phyloP scores from a whole-genome alignment of 768 basidiomycete species.

The Strobilomyces dryophilus region DNA sequence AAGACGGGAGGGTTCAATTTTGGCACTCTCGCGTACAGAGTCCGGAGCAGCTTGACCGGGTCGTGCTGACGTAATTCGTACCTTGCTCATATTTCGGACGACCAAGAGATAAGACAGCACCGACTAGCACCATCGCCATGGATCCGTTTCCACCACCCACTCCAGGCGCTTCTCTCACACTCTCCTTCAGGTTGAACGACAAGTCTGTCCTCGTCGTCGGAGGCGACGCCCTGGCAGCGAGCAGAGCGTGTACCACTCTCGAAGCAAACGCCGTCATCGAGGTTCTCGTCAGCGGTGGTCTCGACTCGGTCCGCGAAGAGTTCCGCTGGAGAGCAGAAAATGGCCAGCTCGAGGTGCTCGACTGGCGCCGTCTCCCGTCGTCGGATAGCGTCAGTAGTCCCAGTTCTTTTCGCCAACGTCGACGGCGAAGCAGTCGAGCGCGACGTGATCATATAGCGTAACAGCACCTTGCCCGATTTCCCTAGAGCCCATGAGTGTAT shows the following conservation, averaged over 20 bases:
- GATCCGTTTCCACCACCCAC: constrained; percentile 39
- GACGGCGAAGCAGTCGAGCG: constrained; percentile 52
- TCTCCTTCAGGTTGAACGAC: constrained; percentile 63
- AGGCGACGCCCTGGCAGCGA: constrained; percentile 72
- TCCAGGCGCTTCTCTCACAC: constrained; percentile 69
- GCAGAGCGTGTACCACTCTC: constrained; percentile 76
- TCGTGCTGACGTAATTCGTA: constrained; percentile 15
- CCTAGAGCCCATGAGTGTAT: constrained; percentile 38
- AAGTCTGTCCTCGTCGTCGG: constrained; percentile 70
- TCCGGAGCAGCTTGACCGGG: too few relatives aligned
- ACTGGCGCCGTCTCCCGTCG: constrained; percentile 43
- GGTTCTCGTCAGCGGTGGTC: constrained; percentile 53
- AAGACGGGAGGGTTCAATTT: too few relatives aligned
- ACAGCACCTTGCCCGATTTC: constrained; percentile 59
- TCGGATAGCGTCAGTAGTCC: constrained; percentile 37
- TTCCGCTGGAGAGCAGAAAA: constrained; percentile 57
- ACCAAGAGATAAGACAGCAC: background rate
- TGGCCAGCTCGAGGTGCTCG: constrained; percentile 53
- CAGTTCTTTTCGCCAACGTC: constrained; percentile 46
- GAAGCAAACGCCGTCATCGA: constrained; percentile 75
- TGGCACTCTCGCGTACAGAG: too few relatives aligned
- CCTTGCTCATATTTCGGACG: constrained; percentile 10
- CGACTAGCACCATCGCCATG: constrained; percentile 9
- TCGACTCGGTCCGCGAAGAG: constrained; percentile 60
- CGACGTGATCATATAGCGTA: constrained; percentile 8